phyloP scores from a whole-genome alignment of 169 alveolate species.

The Plasmodium billcollinsi region DNA sequence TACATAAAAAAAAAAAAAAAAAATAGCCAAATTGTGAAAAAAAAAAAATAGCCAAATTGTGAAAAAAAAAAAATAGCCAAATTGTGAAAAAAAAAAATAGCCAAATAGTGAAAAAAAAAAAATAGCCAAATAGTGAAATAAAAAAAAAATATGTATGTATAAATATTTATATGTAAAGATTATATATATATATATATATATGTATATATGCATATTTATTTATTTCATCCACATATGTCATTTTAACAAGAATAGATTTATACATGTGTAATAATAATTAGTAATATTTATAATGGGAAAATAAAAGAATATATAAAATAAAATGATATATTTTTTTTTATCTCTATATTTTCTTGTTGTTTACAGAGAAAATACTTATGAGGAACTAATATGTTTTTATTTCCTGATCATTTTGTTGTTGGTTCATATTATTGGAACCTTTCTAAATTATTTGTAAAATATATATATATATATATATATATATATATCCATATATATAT shows the following conservation, averaged over 20 bases:
- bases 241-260: too few species aligned
- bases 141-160: background rate
- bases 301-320: background rate
- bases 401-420: constrained; percentile 22
- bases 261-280: too few species aligned
- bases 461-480: constrained; percentile 8
- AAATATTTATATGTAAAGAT: too few species aligned
- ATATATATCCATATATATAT: background rate
- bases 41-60: background rate
- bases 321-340: background rate
- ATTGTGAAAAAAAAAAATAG: background rate
- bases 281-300: background rate
- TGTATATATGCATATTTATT: too few species aligned
- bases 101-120: background rate
- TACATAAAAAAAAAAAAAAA: constrained; percentile 1
- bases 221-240: too few species aligned
- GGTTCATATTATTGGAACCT: constrained; percentile 43
- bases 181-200: too few species aligned
- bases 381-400: constrained; percentile 24
- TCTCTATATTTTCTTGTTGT: background rate
- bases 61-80: background rate
- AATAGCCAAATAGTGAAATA: background rate
- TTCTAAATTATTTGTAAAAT: constrained; percentile 52
- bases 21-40: background rate
- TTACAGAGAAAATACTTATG: constrained; percentile 14